Percentiles rank a stretch among this genome's conserved stretches.
Conservation (phyloP, 2,329 filamentous ascomycete species). For the Mariannaea sp. region DNA sequence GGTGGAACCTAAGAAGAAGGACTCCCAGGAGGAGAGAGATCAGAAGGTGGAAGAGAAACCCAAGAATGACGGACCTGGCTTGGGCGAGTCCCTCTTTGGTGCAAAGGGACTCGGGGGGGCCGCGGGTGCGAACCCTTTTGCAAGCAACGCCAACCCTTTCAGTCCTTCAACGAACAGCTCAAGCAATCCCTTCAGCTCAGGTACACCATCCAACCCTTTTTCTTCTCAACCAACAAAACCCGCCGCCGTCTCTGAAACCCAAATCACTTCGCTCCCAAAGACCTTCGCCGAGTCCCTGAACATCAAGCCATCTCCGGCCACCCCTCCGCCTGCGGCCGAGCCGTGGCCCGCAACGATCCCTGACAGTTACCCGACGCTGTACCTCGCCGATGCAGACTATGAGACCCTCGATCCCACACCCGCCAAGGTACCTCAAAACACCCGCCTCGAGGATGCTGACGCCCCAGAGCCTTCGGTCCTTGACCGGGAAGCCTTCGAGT, state of each 20-base stretch:
- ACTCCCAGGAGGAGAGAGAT: conserved; percentile 39
- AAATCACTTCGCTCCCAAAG: conserved; percentile 52
- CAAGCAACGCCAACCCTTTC: conserved; percentile 57
- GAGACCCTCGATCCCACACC: conserved; percentile 75
- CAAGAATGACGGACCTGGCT: conserved; percentile 45
- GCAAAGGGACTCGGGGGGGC: conserved; percentile 53
- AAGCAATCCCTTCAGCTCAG: conserved; percentile 41
- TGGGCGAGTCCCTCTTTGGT: conserved; percentile 75
- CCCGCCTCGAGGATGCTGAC: conserved; percentile 49
- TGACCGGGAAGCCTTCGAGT: conserved; percentile 75
- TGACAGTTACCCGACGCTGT: conserved; percentile 73
- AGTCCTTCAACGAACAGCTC: conserved; percentile 38
- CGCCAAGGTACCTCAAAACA: conserved; percentile 54
- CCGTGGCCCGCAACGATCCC: conserved; percentile 80
- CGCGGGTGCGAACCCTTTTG: conserved; percentile 63
- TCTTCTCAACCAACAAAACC: conserved; percentile 44
- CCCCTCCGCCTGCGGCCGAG: conserved; percentile 52
- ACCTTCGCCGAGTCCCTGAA: conserved; percentile 78
- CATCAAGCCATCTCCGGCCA: conserved; percentile 61
- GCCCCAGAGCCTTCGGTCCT: conserved; percentile 52
- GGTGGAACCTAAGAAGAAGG: conserved; percentile 37
- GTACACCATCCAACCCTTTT: conserved; percentile 38
- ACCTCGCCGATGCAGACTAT: conserved; percentile 87
- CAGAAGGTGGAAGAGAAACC: conserved; percentile 43
- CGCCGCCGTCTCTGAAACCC: conserved; percentile 31